phyloP scores from a whole-genome alignment of 768 basidiomycete genomes.

The Xerocomus potaroensis region DNA sequence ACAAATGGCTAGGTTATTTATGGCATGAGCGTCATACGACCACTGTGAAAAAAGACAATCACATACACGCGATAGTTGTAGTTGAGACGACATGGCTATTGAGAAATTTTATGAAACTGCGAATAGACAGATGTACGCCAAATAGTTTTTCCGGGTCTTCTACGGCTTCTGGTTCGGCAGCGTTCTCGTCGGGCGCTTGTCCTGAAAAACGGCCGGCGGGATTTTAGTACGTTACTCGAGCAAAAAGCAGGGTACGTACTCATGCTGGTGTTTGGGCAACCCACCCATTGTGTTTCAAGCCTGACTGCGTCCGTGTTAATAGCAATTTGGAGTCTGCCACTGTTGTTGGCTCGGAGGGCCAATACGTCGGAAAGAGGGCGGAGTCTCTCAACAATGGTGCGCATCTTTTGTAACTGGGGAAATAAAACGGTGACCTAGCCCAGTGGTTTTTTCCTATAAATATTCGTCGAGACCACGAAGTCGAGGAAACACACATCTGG shows the following conservation, averaged over 20 bases:
- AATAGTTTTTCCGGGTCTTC: conserved; percentile 61
- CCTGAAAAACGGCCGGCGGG: conserved; percentile 11
- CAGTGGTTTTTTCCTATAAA: conserved; percentile 3
- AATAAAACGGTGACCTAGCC: conserved; percentile 70
- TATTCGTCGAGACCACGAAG: background rate
- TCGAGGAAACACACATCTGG: conserved; percentile 61
- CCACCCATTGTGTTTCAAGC: conserved; percentile 75
- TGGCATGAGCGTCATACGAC: background rate
- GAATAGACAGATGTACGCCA: conserved; percentile 64
- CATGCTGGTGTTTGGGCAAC: conserved; percentile 64
- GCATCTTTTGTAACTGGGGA: conserved; percentile 68
- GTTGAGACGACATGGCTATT: conserved; percentile 76
- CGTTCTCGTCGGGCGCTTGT: conserved; percentile 29
- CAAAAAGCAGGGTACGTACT: conserved; percentile 24
- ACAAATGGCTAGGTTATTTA: conserved; percentile 58
- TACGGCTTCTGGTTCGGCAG: conserved; percentile 29
- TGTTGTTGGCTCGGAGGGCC: conserved; percentile 63
- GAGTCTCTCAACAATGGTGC: conserved; percentile 76
- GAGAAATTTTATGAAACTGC: conserved; percentile 78
- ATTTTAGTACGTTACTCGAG: background rate
- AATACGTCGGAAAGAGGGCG: conserved; percentile 66
- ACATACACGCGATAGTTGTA: conserved; percentile 80
- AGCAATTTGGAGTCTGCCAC: conserved; percentile 49
- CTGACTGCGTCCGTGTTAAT: conserved; percentile 68
- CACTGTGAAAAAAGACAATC: background rate